These are phyloP conservation scores for Phalaenopsis hybrid DNA, from an alignment of 116 monocot species.

Conservation along the genomic window DNA sequence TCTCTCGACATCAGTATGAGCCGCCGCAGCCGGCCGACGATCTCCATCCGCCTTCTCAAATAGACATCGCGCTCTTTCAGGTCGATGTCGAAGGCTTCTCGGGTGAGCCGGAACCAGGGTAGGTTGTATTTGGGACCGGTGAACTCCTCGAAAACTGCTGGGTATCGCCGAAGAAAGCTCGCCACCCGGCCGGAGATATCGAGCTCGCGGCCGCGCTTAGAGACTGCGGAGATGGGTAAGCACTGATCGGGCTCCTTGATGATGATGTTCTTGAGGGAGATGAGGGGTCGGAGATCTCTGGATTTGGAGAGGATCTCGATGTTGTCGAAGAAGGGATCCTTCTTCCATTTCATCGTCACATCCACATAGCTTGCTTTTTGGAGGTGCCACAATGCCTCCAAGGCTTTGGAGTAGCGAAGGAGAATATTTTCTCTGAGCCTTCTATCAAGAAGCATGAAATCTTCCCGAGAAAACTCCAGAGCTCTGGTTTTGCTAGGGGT, in stretches of 20 bases:
- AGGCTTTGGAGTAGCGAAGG: not conserved
- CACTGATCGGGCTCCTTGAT: constrained; percentile 15
- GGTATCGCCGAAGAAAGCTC: constrained; percentile 53
- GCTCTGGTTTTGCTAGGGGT: no score
- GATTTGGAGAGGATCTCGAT: constrained; percentile 36
- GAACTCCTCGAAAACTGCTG: constrained; percentile 74
- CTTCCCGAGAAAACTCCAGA: not conserved
- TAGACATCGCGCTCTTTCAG: constrained; percentile 23
- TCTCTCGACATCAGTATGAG: constrained; percentile 50
- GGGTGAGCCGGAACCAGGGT: constrained; percentile 80
- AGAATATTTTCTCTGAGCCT: constrained; percentile 1
- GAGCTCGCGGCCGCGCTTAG: constrained; percentile 47
- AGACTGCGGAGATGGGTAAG: constrained; percentile 69
- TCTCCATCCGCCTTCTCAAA: constrained; percentile 13
- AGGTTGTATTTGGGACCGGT: constrained; percentile 44
- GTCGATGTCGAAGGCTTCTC: constrained; percentile 28
- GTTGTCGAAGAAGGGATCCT: constrained; percentile 53
- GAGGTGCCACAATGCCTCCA: constrained; percentile 4
- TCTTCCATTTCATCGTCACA: constrained; percentile 70
- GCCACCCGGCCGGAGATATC: constrained; percentile 45
- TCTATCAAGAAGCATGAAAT: not conserved
- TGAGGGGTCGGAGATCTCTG: constrained; percentile 41
- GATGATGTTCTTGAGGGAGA: constrained; percentile 57
- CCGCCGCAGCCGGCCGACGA: constrained; percentile 37
- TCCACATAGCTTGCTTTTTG: constrained; percentile 42